Percentiles rank a stretch among this genome's conserved stretches.
These are phyloP conservation scores for Piromyces finnis DNA, from an alignment of 192 early-diverging fungal species.

Conservation along the genomic window DNA sequence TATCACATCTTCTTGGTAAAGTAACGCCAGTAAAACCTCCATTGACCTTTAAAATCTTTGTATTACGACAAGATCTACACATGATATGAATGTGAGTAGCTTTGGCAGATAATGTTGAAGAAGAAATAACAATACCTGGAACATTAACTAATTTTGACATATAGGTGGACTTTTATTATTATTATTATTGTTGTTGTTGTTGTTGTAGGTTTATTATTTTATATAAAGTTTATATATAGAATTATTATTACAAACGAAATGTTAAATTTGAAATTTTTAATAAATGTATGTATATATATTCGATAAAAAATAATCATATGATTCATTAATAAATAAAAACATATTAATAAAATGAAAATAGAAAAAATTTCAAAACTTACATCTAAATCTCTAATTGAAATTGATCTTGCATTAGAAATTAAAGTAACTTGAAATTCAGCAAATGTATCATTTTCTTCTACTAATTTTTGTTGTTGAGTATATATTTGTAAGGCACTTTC, in stretches of 20 bases:
- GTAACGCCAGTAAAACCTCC: conserved; percentile 70
- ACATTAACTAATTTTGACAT: conserved; percentile 90
- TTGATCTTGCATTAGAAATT: conserved; percentile 62
- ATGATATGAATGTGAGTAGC: conserved; percentile 75
- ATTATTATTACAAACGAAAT: too few species aligned
- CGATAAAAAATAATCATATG: neutral
- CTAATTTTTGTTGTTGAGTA: conserved; percentile 42
- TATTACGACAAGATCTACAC: conserved; percentile 74
- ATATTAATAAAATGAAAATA: neutral
- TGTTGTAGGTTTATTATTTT: too few species aligned
- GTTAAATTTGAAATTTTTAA: too few species aligned
- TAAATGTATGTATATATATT: too few species aligned
- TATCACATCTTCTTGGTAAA: conserved; percentile 77
- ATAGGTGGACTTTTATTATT: conserved; percentile 32
- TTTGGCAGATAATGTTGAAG: conserved; percentile 69
- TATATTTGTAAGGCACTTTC: conserved; percentile 66
- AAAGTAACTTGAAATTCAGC: conserved; percentile 84
- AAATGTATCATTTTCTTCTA: conserved; percentile 24
- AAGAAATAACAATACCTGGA: conserved; percentile 88
- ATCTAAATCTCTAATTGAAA: conserved; percentile 77
- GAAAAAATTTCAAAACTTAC: conserved; percentile 17
- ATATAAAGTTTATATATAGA: too few species aligned
- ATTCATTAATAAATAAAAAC: neutral
- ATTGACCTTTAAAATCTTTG: conserved; percentile 59
- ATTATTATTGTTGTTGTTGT: too few species aligned